Conservation (phyloP, 2,329 filamentous ascomycete species). For the Ophiostoma quercus region DNA sequence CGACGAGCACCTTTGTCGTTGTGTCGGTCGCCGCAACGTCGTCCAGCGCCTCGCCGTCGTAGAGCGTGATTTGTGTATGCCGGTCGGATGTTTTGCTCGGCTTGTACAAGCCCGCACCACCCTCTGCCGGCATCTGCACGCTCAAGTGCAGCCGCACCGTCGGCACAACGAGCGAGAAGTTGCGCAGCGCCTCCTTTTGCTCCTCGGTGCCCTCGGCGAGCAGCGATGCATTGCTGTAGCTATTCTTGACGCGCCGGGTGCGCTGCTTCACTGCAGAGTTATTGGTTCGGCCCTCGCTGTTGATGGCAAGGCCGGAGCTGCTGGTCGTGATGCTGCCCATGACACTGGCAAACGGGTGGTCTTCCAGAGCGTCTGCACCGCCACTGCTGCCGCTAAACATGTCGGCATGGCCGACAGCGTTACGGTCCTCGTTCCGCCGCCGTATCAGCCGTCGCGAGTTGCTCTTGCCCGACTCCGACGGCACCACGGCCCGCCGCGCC, state of each 20-base stretch:
- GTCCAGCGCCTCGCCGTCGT: constrained; percentile 23
- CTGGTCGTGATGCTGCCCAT: constrained; percentile 6
- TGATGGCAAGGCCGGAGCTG: constrained; percentile 20
- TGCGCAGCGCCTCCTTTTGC: constrained; percentile 23
- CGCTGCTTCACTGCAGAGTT: not conserved
- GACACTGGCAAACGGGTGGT: not conserved
- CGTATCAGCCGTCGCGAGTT: constrained; percentile 10
- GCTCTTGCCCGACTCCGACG: constrained; percentile 29
- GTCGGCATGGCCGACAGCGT: not conserved
- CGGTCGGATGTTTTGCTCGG: not conserved
- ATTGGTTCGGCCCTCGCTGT: constrained; percentile 19
- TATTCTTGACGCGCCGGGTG: not conserved
- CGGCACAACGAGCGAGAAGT: constrained; percentile 36
- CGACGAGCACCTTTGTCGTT: constrained; percentile 35
- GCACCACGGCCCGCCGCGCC: constrained; percentile 30
- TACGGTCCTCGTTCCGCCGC: constrained; percentile 29
- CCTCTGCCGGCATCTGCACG: constrained; percentile 25
- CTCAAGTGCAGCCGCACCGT: constrained; percentile 29
- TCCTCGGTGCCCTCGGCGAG: constrained; percentile 26
- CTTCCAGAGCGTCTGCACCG: not conserved
- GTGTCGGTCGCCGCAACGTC: constrained; percentile 27
- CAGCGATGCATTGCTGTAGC: constrained; percentile 13
- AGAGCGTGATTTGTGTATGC: constrained; percentile 14
- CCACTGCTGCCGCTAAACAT: constrained; percentile 23
- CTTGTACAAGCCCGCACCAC: not conserved